Base-by-base conservation (phyloP, 2,329 filamentous ascomycete genomes). In the Aspergillus ibericus region DNA sequence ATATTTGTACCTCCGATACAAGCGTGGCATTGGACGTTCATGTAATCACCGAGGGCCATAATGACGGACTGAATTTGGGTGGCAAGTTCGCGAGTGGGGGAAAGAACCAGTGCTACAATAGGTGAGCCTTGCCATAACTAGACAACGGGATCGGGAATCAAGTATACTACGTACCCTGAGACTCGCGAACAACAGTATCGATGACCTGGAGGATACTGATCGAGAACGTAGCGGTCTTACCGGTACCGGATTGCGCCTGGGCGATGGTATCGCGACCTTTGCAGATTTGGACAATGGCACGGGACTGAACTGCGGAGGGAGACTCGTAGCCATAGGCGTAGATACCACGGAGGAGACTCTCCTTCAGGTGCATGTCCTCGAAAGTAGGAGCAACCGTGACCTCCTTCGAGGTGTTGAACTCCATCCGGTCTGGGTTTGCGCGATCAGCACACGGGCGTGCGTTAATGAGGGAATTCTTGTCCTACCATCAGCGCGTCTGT, bases 1-100 rank as follows among this genome's bases (percentile, higher is more conserved):
- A 99, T 93, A 72, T 96, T 98, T 66, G 95, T 99, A 60, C 95
- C 95, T 67, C 95, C 95, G 71, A 99, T 98, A 78, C 95, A 99
- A 59, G 95, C 93, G 72, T 99, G 95, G 80, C 95, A 99, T 79
- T 99, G 93, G 3, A 99, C 92, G 74, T 97, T 97, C 95, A 99
- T 98, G 83, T 97, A 99, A 78, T 99, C 95, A 66, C 95, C 95
- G n/a, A 99, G 86, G n/a, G 95, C 95, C 88, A 98, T 96, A 68
- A 99, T 90, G 59, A 99, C 95, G 35, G 92, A 96, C 80, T 99
- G 95, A 65, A 99, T 99, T 80, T 99, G 95, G 27, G 93, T 97
- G 47, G 95, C 95, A 65, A 99, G 83, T 84, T 99, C 95, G 74
- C 95, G 92, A 18, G 93, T 98, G 2, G 95, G 95, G 4, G 95